Evolutionary conservation across 306 rosid genomes (phyloP), one percentile per base, ranked within the genome.

Genomic region (Rosa rugosa): DNA sequence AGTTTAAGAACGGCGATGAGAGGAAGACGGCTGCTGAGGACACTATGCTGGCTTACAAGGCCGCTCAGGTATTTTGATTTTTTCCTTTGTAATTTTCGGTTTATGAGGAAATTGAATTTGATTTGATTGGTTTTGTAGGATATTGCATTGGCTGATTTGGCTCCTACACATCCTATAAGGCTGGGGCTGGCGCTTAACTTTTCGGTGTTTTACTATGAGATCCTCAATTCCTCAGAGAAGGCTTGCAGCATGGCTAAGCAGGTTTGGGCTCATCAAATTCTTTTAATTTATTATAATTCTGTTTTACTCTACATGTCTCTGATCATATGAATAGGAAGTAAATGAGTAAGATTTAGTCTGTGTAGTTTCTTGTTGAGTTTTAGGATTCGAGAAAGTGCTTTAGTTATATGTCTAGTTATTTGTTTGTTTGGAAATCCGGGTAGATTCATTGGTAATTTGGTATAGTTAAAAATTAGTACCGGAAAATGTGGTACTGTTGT

Each of bases 181-280:
- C 77, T 84, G 41, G 87, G 87, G n/a, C 67, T 84, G 82, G 87
- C 87, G 13, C 79, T 84, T 14, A 84, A 84, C 45, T 84, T 77
- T 76, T 84, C 87, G n/a, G 87, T 84, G 85, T 84, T 84, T 74
- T 84, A 84, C 70, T 84, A 80, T 56, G 87, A 84, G 82, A 84
- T 84, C 68, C 84, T 84, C 38, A 84, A 81, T 78, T 77, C 87
- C 31, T 84, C 87, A 1, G 87, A 84, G 75, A 84, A 81, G 69
- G 87, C 87, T 60, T 84, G 87, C 71, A 76, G n/a, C 72, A 77
- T 84, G 87, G 87, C 87, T 16, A 84, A 84, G 20, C 87, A 84
- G 87, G 87, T 84, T 60, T 34, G 75, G 40, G 7, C 42, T 42
- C 40, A 12, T 67, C 45, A 54, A 17, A 42, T 11, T 60, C 16